phyloP scores from a whole-genome alignment of 2,329 filamentous ascomycete genomes.

The Colletotrichum cereale region DNA sequence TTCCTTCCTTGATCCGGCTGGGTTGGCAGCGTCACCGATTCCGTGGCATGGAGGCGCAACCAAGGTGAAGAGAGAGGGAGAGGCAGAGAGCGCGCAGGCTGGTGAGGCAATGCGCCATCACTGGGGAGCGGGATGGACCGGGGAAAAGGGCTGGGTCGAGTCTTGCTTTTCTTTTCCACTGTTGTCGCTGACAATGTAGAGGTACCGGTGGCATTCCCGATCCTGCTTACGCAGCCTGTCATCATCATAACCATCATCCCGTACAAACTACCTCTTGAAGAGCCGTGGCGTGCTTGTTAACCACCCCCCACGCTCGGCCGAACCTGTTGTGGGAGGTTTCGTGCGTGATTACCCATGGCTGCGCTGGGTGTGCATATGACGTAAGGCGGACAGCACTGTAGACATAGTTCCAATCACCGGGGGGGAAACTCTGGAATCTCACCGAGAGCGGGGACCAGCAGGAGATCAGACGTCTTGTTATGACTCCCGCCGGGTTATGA shows the following conservation, averaged over 20 bases:
- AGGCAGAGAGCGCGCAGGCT: no score
- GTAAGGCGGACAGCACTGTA: not conserved
- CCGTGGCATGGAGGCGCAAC: slow-evolving; percentile 20
- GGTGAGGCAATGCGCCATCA: slow-evolving; percentile 32
- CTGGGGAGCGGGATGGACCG: not conserved
- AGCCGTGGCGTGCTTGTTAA: not conserved
- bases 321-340: not conserved
- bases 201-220: not conserved
- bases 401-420: not conserved
- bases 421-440: slow-evolving; percentile 2
- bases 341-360: not conserved
- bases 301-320: not conserved
- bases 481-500: not conserved
- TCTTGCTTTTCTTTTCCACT: not conserved
- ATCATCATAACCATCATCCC: not conserved
- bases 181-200: not conserved
- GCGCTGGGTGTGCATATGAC: not conserved
- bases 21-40: slow-evolving; percentile 27
- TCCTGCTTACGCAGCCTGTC: slow-evolving; percentile 4
- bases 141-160: not conserved
- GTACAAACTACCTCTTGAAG: not conserved
- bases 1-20: slow-evolving; percentile 27
- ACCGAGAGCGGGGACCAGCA: not conserved
- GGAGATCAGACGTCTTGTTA: not conserved
- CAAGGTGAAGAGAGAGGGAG: not conserved